These are phyloP conservation scores for Bruguiera hainesii DNA, from an alignment of 441 rosid species.

Conservation along the genomic window DNA sequence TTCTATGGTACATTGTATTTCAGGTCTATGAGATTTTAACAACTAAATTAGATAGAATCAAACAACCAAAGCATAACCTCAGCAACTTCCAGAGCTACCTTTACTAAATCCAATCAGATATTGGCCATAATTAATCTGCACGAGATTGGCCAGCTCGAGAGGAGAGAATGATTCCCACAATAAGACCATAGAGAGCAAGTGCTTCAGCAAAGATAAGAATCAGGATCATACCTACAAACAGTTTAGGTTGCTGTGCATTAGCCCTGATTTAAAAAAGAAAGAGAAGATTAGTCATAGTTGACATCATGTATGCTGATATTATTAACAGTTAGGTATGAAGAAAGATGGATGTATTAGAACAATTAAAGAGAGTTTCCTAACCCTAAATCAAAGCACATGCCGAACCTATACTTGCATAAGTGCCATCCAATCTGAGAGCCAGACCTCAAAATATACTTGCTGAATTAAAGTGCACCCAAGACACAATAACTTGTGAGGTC, in stretches of 20 bases:
- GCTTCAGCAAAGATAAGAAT: constrained; percentile 84
- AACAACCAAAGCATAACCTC: constrained; percentile 2
- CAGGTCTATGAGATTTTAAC: background rate
- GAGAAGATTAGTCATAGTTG: background rate
- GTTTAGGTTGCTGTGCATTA: constrained; percentile 85
- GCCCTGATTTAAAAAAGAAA: constrained; percentile 40
- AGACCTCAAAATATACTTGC: too few relatives aligned
- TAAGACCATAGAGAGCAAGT: constrained; percentile 69
- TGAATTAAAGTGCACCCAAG: too few relatives aligned
- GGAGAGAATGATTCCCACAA: constrained; percentile 76
- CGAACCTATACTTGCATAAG: too few relatives aligned
- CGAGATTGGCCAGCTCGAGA: constrained; percentile 82
- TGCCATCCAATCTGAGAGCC: too few relatives aligned
- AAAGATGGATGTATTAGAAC: too few relatives aligned
- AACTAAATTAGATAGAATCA: background rate
- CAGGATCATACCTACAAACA: constrained; percentile 82
- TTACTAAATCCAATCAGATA: background rate
- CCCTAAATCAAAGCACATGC: too few relatives aligned
- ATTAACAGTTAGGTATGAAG: too few relatives aligned
- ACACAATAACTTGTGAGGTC: too few relatives aligned
- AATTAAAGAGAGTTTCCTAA: too few relatives aligned
- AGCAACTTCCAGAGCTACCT: background rate
- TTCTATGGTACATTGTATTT: background rate
- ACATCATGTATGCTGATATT: background rate
- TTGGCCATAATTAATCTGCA: constrained; percentile 40